These are phyloP conservation scores for Fusarium compactum DNA, from an alignment of 2,329 filamentous ascomycete species.

Conservation along the genomic window DNA sequence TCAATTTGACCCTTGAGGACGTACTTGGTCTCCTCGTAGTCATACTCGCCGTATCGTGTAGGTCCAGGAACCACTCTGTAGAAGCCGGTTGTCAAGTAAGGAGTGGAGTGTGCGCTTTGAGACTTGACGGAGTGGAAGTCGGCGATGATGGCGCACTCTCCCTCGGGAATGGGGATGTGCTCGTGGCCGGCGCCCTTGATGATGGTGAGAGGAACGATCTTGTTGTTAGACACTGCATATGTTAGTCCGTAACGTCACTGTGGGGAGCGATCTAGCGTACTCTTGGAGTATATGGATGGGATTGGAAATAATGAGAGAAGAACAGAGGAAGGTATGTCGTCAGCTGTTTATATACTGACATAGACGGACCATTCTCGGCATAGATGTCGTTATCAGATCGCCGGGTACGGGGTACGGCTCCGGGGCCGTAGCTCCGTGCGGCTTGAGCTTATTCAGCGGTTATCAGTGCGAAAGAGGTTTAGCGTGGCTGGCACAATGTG, in stretches of 20 bases:
- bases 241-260: background rate
- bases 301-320: background rate
- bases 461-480: background rate
- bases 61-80: slow-evolving; percentile 35
- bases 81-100: slow-evolving; percentile 30
- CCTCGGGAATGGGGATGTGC: slow-evolving; percentile 30
- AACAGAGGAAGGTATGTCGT: too few species aligned
- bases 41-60: slow-evolving; percentile 32
- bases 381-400: slow-evolving; percentile 10
- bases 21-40: slow-evolving; percentile 37
- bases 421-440: slow-evolving; percentile 15
- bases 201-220: slow-evolving; percentile 37
- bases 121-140: slow-evolving; percentile 32
- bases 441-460: background rate
- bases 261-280: background rate
- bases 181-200: slow-evolving; percentile 38
- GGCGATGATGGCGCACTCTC: slow-evolving; percentile 27
- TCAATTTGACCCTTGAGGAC: slow-evolving; percentile 35
- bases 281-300: background rate
- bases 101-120: slow-evolving; percentile 4
- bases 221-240: slow-evolving; percentile 28
- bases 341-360: background rate
- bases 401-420: slow-evolving; percentile 13
- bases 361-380: slow-evolving; percentile 9
- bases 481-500: background rate